These are phyloP conservation scores for Monascus ruber DNA, from an alignment of 2,329 filamentous ascomycete species.

Conservation along the genomic window DNA sequence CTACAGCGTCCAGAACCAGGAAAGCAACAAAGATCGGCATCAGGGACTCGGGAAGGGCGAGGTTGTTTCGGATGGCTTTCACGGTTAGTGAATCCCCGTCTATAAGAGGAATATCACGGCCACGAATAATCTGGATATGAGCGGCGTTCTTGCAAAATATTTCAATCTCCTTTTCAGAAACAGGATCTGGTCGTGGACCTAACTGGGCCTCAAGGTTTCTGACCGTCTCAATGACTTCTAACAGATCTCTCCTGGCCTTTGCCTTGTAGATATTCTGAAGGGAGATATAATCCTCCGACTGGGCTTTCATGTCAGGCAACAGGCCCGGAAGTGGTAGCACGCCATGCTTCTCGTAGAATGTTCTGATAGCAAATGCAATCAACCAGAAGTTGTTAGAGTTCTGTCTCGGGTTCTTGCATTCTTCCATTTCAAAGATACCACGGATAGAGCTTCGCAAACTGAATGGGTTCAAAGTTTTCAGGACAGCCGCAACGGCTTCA, in stretches of 20 bases:
- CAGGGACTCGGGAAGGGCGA: constrained; percentile 44
- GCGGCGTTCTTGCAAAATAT: constrained; percentile 91
- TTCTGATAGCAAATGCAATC: constrained; percentile 66
- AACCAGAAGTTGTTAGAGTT: constrained; percentile 68
- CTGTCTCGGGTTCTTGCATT: constrained; percentile 37
- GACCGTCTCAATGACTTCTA: constrained; percentile 59
- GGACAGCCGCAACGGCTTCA: constrained; percentile 74
- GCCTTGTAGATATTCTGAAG: constrained; percentile 88
- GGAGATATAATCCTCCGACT: constrained; percentile 77
- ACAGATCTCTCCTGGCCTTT: constrained; percentile 68
- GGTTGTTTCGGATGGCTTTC: constrained; percentile 29
- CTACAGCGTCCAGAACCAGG: constrained; percentile 31
- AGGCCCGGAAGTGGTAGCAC: constrained; percentile 74
- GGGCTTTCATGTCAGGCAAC: constrained; percentile 94
- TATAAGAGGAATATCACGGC: constrained; percentile 44
- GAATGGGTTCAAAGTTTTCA: constrained; percentile 69
- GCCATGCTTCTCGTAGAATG: constrained; percentile 62
- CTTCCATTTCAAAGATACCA: constrained; percentile 65
- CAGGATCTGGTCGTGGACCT: constrained; percentile 32
- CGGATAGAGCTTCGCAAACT: constrained; percentile 57
- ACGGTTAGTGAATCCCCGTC: constrained; percentile 26
- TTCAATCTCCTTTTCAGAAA: constrained; percentile 67
- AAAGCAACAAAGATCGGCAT: constrained; percentile 60
- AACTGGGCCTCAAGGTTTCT: constrained; percentile 43
- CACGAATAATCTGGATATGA: constrained; percentile 78